Conservation (phyloP, 2,329 filamentous ascomycete genomes). For the Fusarium pininemorale region DNA sequence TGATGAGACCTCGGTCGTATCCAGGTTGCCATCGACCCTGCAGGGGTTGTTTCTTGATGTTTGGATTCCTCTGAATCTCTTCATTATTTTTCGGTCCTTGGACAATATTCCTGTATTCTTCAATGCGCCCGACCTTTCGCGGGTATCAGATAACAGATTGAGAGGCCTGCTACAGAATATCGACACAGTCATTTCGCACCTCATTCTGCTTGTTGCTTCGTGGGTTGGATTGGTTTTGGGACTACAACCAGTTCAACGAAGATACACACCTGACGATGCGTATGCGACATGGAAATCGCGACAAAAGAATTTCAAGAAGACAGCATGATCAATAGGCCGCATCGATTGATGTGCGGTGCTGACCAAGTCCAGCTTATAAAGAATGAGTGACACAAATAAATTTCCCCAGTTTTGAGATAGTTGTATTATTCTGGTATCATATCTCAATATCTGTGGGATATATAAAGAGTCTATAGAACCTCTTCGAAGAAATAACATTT, state of each 20-base stretch:
- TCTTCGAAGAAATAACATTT: neutral
- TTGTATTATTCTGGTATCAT: neutral
- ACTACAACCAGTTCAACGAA: neutral
- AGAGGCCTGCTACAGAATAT: neutral
- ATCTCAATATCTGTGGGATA: neutral
- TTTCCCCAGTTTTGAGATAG: neutral
- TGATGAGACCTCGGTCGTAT: neutral
- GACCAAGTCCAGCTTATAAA: too few relatives aligned
- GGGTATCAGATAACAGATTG: rapidly evolving
- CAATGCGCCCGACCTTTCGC: neutral
- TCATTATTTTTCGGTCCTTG: constrained; percentile 41
- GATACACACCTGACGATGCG: constrained; percentile 1
- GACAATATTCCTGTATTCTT: constrained; percentile 46
- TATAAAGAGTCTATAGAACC: neutral
- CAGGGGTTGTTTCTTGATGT: constrained; percentile 33
- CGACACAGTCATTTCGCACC: neutral
- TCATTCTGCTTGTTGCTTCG: neutral
- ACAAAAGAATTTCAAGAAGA: rapidly evolving
- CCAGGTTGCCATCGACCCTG: constrained; percentile 9
- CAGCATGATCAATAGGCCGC: too few relatives aligned
- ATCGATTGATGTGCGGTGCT: too few relatives aligned
- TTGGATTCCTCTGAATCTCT: constrained; percentile 45
- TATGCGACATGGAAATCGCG: neutral
- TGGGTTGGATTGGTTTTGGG: constrained; percentile 1
- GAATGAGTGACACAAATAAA: too few relatives aligned